phyloP scores from a whole-genome alignment of 768 basidiomycete species.

The Tephrocybe sp. region DNA sequence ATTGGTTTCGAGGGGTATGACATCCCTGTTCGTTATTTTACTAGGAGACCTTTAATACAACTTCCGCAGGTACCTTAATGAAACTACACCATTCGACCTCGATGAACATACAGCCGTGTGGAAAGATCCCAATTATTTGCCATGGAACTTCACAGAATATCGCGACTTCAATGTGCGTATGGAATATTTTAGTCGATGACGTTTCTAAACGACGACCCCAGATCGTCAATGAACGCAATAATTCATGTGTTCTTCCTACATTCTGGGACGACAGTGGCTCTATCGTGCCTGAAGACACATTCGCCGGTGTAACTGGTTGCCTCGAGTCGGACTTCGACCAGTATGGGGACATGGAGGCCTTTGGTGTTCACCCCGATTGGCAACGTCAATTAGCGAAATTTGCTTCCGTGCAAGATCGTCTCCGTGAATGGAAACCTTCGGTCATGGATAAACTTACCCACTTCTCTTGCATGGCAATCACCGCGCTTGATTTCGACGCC shows the following conservation, averaged over 20 bases:
- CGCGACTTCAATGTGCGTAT: constrained; percentile 68
- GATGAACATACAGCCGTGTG: constrained; percentile 71
- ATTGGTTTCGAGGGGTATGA: constrained; percentile 81
- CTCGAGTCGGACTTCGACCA: constrained; percentile 87
- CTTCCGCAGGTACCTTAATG: constrained; percentile 65
- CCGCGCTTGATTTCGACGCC: constrained; percentile 86
- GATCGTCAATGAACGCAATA: constrained; percentile 69
- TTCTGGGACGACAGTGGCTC: constrained; percentile 82
- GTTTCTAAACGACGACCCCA: constrained; percentile 23
- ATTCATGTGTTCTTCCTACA: constrained; percentile 68
- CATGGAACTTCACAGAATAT: constrained; percentile 87
- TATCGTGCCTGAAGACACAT: constrained; percentile 48
- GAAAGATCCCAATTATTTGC: constrained; percentile 72
- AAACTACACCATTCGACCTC: constrained; percentile 75
- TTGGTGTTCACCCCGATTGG: constrained; percentile 94
- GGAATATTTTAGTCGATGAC: constrained; percentile 1
- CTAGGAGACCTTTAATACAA: background rate
- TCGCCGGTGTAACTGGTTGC: constrained; percentile 52
- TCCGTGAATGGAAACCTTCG: constrained; percentile 83
- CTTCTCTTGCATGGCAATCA: constrained; percentile 86
- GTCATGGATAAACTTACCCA: constrained; percentile 76
- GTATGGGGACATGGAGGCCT: constrained; percentile 96
- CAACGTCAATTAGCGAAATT: constrained; percentile 94
- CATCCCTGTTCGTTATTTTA: background rate
- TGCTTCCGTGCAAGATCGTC: constrained; percentile 94